These are phyloP conservation scores for Colletotrichum gigasporum DNA, from an alignment of 2,329 filamentous ascomycete genomes.

Conservation along the genomic window DNA sequence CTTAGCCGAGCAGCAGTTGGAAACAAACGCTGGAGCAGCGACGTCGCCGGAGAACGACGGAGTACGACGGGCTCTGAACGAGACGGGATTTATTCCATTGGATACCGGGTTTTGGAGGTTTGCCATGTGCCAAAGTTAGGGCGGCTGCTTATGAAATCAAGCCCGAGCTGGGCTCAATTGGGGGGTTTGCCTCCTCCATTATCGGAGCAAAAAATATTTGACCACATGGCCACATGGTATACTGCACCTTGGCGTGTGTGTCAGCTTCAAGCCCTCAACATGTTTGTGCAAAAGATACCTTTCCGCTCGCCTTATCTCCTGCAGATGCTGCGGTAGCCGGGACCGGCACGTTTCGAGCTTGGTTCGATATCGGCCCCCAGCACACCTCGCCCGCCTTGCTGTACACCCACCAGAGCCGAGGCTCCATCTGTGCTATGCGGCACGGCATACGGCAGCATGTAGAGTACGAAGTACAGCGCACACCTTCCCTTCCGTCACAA, in stretches of 20 bases:
- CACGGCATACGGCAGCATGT: too few relatives aligned
- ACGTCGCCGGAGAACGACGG: neutral
- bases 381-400: too few relatives aligned
- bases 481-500: neutral
- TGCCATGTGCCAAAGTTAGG: conserved; percentile 4
- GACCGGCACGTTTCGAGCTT: conserved; percentile 14
- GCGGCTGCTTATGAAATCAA: neutral
- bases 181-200: neutral
- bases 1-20: neutral
- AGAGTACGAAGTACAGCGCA: neutral
- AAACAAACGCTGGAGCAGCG: neutral
- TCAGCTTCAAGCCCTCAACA: conserved; percentile 2
- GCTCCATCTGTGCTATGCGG: conserved; percentile 9
- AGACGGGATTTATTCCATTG: neutral
- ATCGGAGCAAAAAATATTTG: neutral
- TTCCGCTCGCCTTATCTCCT: neutral
- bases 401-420: too few relatives aligned
- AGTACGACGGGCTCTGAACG: neutral
- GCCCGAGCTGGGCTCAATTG: neutral
- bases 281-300: conserved; percentile 1
- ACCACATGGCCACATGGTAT: neutral
- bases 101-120: neutral
- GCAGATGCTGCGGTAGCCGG: neutral
- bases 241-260: neutral
- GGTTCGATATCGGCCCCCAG: neutral